Evolutionary conservation across 2,329 filamentous ascomycete species (phyloP).

Genomic region (Fusarium brevicatenulatum): DNA sequence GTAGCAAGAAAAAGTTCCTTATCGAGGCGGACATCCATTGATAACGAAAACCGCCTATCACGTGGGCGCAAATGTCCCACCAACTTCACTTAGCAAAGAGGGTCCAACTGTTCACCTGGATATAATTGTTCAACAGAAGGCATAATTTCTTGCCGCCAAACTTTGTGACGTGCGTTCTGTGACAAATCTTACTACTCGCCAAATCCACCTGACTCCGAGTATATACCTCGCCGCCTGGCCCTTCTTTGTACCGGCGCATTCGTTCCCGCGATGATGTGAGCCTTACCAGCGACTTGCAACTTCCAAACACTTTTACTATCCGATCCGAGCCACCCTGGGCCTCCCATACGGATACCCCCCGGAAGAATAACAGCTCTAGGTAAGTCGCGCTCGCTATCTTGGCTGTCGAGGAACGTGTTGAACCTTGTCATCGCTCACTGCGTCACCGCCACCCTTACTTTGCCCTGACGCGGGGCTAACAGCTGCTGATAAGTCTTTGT

Average conservation of each 20-base stretch:
- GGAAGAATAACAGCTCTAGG: slow-evolving; percentile 43
- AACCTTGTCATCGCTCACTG: slow-evolving; percentile 18
- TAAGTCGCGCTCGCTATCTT: slow-evolving; percentile 37
- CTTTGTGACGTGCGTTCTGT: slow-evolving; percentile 17
- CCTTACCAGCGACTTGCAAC: slow-evolving; percentile 46
- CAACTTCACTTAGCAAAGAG: slow-evolving; percentile 46
- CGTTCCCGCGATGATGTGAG: slow-evolving; percentile 54
- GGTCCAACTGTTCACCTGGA: slow-evolving; percentile 40
- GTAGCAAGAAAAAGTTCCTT: slow-evolving; percentile 45
- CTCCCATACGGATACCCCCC: slow-evolving; percentile 33
- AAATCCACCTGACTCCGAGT: slow-evolving; percentile 9
- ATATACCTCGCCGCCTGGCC: slow-evolving; percentile 23
- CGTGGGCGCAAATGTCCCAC: slow-evolving; percentile 56
- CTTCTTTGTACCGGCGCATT: slow-evolving; percentile 34
- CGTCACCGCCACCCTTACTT: slow-evolving; percentile 33
- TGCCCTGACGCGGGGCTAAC: slow-evolving; percentile 38
- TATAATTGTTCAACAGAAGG: slow-evolving; percentile 45
- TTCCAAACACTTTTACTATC: slow-evolving; percentile 45
- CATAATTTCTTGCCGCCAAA: slow-evolving; percentile 35
- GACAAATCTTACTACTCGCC: slow-evolving; percentile 5
- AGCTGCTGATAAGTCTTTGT: slow-evolving; percentile 26
- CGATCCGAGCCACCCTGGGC: slow-evolving; percentile 42
- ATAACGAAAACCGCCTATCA: slow-evolving; percentile 50
- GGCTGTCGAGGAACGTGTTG: not conserved
- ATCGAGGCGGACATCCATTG: slow-evolving; percentile 42